Evolutionary conservation across 2,329 filamentous ascomycete species (phyloP), one percentile per base, ranked within the genome.

Genomic region (Lasiodiplodia theobromae): DNA sequence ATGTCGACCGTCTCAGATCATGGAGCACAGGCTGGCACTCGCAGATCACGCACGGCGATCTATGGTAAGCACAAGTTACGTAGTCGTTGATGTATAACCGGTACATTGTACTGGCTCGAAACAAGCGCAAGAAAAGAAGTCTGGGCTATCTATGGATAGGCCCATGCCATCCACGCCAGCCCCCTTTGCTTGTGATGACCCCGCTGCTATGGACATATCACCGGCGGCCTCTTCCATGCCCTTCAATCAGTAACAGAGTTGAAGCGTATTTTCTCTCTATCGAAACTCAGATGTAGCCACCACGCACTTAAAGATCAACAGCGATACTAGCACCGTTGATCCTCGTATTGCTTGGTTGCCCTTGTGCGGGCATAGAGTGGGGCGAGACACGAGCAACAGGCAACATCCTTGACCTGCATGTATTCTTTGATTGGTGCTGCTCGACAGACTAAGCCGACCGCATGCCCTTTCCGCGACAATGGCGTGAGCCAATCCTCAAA

Each of bases 1-100:
- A 64, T 52, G 31, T 64, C 47, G 21, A 28, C n/a, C 21, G 23
- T 47, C 37, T 44, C 37, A 47, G 56, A 60, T 38, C 40, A 49
- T 31, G 47, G 60, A 51, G 60, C 60, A 47, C 47, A 52, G n/a
- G 31, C 31, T 52, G 28, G 47, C 60, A 38, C 31, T 64, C 52
- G 28, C 60, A 64, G 18, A 64, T 52, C n/a, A 38, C 60, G 40
- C 47, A 52, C 31, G 31, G 7, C 40, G 23, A 60, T 28, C 37
- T 23, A 34, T 34, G 31, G 31, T 34, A 16, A 31, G 38, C n/a
- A 23, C 18, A 14, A 18, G 18, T 25, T 64, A 53, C 34, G 60
- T 63, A 52, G 60, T 38, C 23, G 18, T 31, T 18, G 34, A 62
- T 28, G 57, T 62, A 49, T 37, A 28, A 58, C 25, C 38, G 57